Evolutionary conservation across 495 filamentous ascomycete genomes (phyloP).

Genomic region (Aspergillus olivimuriae): DNA sequence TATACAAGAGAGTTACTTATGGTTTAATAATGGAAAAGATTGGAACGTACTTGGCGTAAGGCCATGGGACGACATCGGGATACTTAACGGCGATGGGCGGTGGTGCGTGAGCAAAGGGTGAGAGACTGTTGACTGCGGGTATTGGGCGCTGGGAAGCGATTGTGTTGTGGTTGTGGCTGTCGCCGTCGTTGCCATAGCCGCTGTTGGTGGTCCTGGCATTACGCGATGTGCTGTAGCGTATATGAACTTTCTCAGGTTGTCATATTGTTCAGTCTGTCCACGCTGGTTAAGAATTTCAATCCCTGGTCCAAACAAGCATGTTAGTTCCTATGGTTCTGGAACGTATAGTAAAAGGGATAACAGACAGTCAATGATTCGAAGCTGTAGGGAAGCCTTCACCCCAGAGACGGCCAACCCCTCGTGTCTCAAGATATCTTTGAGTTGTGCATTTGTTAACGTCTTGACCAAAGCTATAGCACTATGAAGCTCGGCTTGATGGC

Average conservation of each 20-base stretch:
- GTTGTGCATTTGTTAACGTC: slow-evolving; percentile 59
- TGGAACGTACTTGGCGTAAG: slow-evolving; percentile 27
- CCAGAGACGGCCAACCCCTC: slow-evolving; percentile 69
- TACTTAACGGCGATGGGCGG: slow-evolving; percentile 20
- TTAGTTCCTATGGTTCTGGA: slow-evolving; percentile 1
- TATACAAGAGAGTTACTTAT: too few relatives aligned
- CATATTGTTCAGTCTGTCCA: slow-evolving; percentile 27
- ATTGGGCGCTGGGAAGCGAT: slow-evolving; percentile 20
- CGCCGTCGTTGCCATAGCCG: too few relatives aligned
- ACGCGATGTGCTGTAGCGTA: slow-evolving; percentile 21
- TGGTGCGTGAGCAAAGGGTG: slow-evolving; percentile 21
- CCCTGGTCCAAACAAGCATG: slow-evolving; percentile 15
- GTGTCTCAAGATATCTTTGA: slow-evolving; percentile 65
- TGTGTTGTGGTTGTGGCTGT: too few relatives aligned
- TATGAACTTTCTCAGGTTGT: slow-evolving; percentile 27
- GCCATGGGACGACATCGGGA: slow-evolving; percentile 27
- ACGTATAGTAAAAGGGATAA: slow-evolving; percentile 15
- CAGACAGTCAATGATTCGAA: slow-evolving; percentile 70
- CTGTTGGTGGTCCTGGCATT: slow-evolving; percentile 18
- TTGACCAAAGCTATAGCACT: slow-evolving; percentile 44
- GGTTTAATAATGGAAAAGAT: too few relatives aligned
- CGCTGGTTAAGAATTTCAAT: slow-evolving; percentile 31
- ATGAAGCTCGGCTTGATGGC: slow-evolving; percentile 29
- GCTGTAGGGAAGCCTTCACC: slow-evolving; percentile 72
- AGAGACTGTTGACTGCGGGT: slow-evolving; percentile 17